Evolutionary conservation across 2,329 filamentous ascomycete genomes (phyloP).

Genomic region (Lomentospora prolificans): DNA sequence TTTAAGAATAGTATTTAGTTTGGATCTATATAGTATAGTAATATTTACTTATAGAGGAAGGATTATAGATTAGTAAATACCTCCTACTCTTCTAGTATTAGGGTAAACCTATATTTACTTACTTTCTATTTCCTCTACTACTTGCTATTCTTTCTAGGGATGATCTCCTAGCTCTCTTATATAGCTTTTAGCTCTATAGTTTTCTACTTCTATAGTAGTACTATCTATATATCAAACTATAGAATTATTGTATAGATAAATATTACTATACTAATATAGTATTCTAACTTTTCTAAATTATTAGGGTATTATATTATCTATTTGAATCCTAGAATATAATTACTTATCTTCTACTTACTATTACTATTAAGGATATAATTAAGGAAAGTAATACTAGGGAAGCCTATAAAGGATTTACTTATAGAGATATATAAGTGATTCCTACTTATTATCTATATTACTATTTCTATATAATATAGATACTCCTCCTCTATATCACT

Average conservation of each 20-base stretch:
- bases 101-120: not conserved
- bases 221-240: not conserved
- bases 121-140: not conserved
- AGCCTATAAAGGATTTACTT: not conserved
- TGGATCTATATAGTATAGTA: constrained; percentile 7
- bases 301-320: not conserved
- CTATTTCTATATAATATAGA: not conserved
- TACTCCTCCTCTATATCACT: not conserved
- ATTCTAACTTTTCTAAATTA: not conserved
- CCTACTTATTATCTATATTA: not conserved
- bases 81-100: not conserved
- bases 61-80: constrained; percentile 3
- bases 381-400: not conserved
- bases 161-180: not conserved
- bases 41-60: constrained; percentile 3
- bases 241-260: not conserved
- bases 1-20: constrained; percentile 5
- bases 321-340: constrained; percentile 3
- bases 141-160: not conserved
- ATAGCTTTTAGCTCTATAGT: not conserved
- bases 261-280: constrained; percentile 6
- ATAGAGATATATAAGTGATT: not conserved
- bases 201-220: not conserved
- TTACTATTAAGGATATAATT: not conserved
- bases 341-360: not conserved